These are phyloP conservation scores for Moniliella sp. DNA, from an alignment of 1,284 basidiomycete genomes.

Conservation along the genomic window DNA sequence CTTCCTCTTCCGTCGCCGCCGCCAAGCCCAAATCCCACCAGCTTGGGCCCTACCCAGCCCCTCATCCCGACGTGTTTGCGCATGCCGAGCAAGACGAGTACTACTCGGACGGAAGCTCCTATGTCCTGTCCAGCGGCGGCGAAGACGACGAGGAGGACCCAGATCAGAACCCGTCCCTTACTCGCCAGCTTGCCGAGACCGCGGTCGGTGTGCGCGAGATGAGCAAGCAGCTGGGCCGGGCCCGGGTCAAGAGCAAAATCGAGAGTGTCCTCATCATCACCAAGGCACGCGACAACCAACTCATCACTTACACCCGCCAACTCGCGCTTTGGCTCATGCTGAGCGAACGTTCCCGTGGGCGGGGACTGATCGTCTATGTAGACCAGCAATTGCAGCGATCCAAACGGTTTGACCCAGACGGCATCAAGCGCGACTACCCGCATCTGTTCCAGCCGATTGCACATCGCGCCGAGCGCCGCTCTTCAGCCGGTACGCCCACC, in stretches of 20 bases:
- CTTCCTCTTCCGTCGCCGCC: no score
- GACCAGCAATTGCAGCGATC: constrained; percentile 77
- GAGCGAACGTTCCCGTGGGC: neutral
- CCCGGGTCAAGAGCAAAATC: constrained; percentile 69
- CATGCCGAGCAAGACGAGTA: no score
- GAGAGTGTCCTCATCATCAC: constrained; percentile 88
- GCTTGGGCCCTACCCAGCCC: no score
- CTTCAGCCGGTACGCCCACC: neutral
- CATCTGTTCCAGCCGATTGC: constrained; percentile 60
- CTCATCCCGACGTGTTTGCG: no score
- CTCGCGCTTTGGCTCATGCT: constrained; percentile 43
- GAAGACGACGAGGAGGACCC: constrained; percentile 42
- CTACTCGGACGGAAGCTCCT: constrained; percentile 29
- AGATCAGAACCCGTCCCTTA: constrained; percentile 46
- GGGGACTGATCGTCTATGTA: constrained; percentile 44
- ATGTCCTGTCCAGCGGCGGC: constrained; percentile 40
- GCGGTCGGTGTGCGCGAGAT: constrained; percentile 90
- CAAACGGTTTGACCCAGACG: constrained; percentile 76
- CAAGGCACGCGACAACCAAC: constrained; percentile 84
- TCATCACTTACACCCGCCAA: constrained; percentile 81
- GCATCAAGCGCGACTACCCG: constrained; percentile 64
- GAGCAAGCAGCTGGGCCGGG: constrained; percentile 94
- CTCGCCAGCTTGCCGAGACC: constrained; percentile 80
- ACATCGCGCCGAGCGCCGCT: constrained; percentile 1
- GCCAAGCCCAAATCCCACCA: no score